Base-by-base conservation (phyloP, 176 grass and related monocot species). In the Eleusine coracana region DNA sequence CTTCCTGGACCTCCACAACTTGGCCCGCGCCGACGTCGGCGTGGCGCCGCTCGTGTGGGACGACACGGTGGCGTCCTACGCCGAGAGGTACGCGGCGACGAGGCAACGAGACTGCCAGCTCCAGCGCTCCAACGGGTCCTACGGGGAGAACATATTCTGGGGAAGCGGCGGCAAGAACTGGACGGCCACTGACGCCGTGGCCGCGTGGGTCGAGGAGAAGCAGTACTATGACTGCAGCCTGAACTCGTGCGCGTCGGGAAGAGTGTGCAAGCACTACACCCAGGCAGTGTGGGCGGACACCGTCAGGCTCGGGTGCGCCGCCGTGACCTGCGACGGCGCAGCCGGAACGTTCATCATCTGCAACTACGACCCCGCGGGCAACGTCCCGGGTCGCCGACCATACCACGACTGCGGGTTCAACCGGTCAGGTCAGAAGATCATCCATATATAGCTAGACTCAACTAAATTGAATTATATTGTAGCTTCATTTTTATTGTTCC, bases 121-220 rank as follows among this genome's bases (percentile, higher is more conserved):
- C 10, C 5, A 2, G 66, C 87, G 69, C 46, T 92, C 87, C 20
- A 0, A 46, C 1, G 87, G 80, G 3, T 34, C 82, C 25, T 89
- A 84, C 36, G 89, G 92, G 8, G 87, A 88, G 87, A 94, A 83
- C 81, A 2, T 89, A 9, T 89, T 89, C 66, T 87, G 77, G 89
- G 89, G 89, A 14, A 80, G 61, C 45, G 71, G 31, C 0, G 63
- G 69, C 2, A n/a, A 9, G 0, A 31, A 31, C 31, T 31, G 17
- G 36, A 41, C 82, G 15, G 25, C 73, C 4, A 1, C 81, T 15
- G 66, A 85, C 60, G 84, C 77, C 0, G 87, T 92, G 31, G 4
- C 36, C 3, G 0, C 16, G 0, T 95, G 92, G 92, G 50, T 87
- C 3, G 0, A 2, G 3, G 90, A 92, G 80, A 82, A 67, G 66